Evolutionary conservation across 257 asterid genomes (phyloP).

Genomic region (Solanum habrochaites): DNA sequence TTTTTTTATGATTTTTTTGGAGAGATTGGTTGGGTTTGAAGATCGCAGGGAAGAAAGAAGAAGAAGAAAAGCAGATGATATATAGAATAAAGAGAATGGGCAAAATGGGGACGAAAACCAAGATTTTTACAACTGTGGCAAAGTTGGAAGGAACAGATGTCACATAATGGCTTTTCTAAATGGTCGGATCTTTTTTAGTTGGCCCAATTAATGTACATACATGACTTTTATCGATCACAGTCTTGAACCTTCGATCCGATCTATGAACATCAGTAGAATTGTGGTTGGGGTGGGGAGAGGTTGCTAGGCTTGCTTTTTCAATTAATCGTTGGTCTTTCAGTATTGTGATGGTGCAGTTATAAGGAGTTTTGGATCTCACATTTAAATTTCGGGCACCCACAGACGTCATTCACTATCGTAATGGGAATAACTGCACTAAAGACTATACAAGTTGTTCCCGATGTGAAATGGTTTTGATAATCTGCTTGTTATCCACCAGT

Average conservation of each 20-base stretch:
- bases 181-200: background rate
- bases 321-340: background rate
- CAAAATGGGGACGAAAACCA: background rate
- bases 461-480: background rate
- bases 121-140: background rate
- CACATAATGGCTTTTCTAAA: constrained; percentile 7
- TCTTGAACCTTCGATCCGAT: background rate
- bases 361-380: background rate
- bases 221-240: background rate
- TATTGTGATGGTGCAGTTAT: background rate
- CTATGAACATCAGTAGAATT: background rate
- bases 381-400: too few species aligned
- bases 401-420: too few species aligned
- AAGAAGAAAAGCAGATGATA: background rate
- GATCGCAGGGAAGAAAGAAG: constrained; percentile 9
- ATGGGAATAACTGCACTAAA: background rate
- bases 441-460: too few species aligned
- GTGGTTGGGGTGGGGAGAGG: background rate
- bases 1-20: constrained; percentile 10
- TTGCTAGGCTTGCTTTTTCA: background rate
- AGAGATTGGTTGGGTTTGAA: constrained; percentile 22
- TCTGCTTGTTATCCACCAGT: background rate
- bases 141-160: constrained; percentile 1
- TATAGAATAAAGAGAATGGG: background rate
- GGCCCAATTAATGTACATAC: background rate